Percentiles rank a stretch among this genome's conserved stretches.
phyloP scores from a whole-genome alignment of 2,329 filamentous ascomycete species.

The Didymella sp. region DNA sequence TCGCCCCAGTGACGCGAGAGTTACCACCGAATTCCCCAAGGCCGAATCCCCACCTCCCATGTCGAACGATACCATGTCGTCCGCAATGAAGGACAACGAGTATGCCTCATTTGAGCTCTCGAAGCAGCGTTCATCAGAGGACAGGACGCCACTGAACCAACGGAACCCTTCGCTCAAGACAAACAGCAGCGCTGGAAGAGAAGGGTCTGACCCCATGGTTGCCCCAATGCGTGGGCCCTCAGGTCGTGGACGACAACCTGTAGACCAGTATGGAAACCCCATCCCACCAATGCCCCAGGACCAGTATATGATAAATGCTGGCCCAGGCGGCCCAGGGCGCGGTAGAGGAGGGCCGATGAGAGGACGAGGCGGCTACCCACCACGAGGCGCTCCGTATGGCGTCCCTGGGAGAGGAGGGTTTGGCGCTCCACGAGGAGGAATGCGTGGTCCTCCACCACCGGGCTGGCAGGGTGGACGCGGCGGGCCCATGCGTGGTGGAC shows the following conservation, averaged over 20 bases:
- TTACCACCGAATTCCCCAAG: conserved; percentile 53
- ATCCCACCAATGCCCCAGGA: conserved; percentile 54
- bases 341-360: conserved; percentile 53
- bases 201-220: conserved; percentile 48
- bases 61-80: conserved; percentile 62
- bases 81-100: conserved; percentile 58
- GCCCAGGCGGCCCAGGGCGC: conserved; percentile 47
- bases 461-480: conserved; percentile 51
- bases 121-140: conserved; percentile 68
- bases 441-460: conserved; percentile 51
- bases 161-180: conserved; percentile 67
- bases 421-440: conserved; percentile 46
- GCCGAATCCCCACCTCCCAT: conserved; percentile 63
- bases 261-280: conserved; percentile 72
- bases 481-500: conserved; percentile 39
- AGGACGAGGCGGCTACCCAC: conserved; percentile 50
- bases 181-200: conserved; percentile 54
- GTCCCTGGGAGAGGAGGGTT: conserved; percentile 47
- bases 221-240: conserved; percentile 47
- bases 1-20: conserved; percentile 44
- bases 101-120: conserved; percentile 71
- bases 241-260: conserved; percentile 50
- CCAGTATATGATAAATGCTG: conserved; percentile 53
- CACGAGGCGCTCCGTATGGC: conserved; percentile 45
- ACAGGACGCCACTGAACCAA: conserved; percentile 73